Base-by-base conservation (phyloP, 2,329 filamentous ascomycete genomes). In the Ceratocystis albifundus region DNA sequence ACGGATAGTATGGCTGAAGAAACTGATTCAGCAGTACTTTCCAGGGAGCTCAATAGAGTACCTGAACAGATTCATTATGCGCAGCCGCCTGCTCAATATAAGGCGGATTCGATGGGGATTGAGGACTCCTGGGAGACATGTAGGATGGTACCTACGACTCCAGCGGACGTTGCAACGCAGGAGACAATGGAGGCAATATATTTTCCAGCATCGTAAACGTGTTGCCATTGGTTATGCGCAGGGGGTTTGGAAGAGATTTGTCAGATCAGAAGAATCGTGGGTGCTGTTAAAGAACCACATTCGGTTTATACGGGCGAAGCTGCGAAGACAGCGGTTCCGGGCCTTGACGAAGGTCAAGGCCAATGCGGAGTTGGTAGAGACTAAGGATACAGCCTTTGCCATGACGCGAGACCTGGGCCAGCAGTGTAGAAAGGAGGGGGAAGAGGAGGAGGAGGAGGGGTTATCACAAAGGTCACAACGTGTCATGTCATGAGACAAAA, bases 1-100 rank as follows among this genome's bases (percentile, higher is more conserved):
- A 12, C 73, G 75, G 8, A 64, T 77, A 41, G 44, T 68, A 48
- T 76, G 74, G 71, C 64, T 76, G 8, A 48, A 74, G 44, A 61
- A 65, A 10, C 67, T 77, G 46, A 66, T 74, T 5, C 69, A 32
- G 7, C 46, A 59, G 20, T 59, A 68, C 44, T 50, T 68, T 1
- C 55, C 55, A 59, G 4, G n/a, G 4, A 59, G 55, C n/a, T 59
- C 55, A 12, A 25, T 50, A 22, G 66, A 46, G 32, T 36, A 20
- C 2, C 8, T 46, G n/a, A 22, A 64, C 22, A 30, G 41, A 48
- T 62, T 66, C 20, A 45, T 62, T 20, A 20, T 3, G 8, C 61
- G 61, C 30, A 59, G 25, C 6, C 55, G 30, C 6, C 20, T 28
- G 55, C 15, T 59, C 55, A 59, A 59, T 44, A 57, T 55, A n/a